phyloP scores from a whole-genome alignment of 371 early-diverging fungal genomes.

The Rhizoclosmatium hyalinum region DNA sequence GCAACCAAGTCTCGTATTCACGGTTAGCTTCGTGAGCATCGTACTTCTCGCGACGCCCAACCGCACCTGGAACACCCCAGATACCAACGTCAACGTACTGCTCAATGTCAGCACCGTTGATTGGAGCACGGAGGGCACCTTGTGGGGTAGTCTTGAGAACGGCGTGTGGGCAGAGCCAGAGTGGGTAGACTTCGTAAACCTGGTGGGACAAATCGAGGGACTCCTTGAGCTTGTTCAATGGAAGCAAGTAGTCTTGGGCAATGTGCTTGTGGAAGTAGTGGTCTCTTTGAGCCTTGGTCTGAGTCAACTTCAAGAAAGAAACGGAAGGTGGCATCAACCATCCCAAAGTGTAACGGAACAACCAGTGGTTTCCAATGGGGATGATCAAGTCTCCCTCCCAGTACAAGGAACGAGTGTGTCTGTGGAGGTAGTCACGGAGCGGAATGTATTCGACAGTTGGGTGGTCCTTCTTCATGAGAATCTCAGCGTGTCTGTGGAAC shows the following conservation, averaged over 20 bases:
- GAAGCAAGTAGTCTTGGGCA: conserved; percentile 50
- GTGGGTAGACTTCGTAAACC: conserved; percentile 49
- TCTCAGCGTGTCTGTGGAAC: conserved; percentile 53
- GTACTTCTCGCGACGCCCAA: conserved; percentile 21
- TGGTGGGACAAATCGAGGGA: conserved; percentile 47
- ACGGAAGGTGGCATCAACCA: conserved; percentile 54
- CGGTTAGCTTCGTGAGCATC: conserved; percentile 29
- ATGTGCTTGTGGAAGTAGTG: conserved; percentile 46
- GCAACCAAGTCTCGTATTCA: conserved; percentile 38
- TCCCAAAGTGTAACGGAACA: conserved; percentile 49
- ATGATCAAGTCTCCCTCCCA: conserved; percentile 52
- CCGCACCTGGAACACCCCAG: conserved; percentile 39
- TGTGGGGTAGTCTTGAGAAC: conserved; percentile 62
- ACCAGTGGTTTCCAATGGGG: conserved; percentile 49
- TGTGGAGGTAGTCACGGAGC: conserved; percentile 56
- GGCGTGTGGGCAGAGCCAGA: conserved; percentile 57
- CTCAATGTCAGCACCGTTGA: conserved; percentile 29
- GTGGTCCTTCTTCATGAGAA: conserved; percentile 38
- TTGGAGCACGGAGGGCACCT: conserved; percentile 48
- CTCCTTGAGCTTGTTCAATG: conserved; percentile 43
- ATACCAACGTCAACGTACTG: conserved; percentile 45
- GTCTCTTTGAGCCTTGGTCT: conserved; percentile 42
- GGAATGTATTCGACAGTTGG: conserved; percentile 53
- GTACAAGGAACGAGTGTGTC: conserved; percentile 58
- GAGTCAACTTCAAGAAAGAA: conserved; percentile 47